A percentile compares a stretch with the other conserved stretches of the same genome.
Evolutionary conservation across 1,284 basidiomycete genomes (phyloP).

Genomic region (Melanopsichium pennsylvanicum): DNA sequence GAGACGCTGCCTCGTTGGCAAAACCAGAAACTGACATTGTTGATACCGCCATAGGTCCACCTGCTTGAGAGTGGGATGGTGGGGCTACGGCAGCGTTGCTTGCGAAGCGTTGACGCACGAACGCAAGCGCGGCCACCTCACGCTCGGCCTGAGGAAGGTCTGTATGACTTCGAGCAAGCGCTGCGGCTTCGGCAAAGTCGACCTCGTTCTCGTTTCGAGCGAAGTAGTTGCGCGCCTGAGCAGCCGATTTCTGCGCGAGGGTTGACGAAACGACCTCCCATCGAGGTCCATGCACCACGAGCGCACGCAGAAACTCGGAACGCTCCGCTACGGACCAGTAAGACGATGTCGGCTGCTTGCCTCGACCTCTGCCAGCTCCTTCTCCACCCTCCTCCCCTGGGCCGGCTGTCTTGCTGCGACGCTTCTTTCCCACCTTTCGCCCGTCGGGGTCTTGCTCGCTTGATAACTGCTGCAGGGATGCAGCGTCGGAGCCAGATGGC

Average conservation of each 20-base stretch:
- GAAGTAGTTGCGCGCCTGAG: conserved; percentile 79
- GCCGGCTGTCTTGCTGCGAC: conserved; percentile 24
- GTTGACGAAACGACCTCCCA: conserved; percentile 78
- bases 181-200: conserved; percentile 58
- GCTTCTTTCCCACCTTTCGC: conserved; percentile 35
- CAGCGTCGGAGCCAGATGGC: neutral
- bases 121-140: conserved; percentile 35
- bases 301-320: conserved; percentile 72
- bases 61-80: neutral
- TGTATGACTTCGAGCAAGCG: conserved; percentile 49
- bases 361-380: conserved; percentile 32
- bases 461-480: neutral
- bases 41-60: neutral
- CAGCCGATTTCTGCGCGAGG: conserved; percentile 79
- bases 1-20: neutral
- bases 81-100: conserved; percentile 9
- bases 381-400: conserved; percentile 29
- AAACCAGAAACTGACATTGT: neutral
- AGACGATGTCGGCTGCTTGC: conserved; percentile 63
- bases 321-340: conserved; percentile 71
- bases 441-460: conserved; percentile 13
- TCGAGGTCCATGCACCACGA: conserved; percentile 76
- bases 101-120: conserved; percentile 36
- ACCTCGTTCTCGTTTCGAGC: conserved; percentile 56
- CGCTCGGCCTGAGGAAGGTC: conserved; percentile 40